Conservation (phyloP, 805 yeast species). For the Brettanomyces sp. region DNA sequence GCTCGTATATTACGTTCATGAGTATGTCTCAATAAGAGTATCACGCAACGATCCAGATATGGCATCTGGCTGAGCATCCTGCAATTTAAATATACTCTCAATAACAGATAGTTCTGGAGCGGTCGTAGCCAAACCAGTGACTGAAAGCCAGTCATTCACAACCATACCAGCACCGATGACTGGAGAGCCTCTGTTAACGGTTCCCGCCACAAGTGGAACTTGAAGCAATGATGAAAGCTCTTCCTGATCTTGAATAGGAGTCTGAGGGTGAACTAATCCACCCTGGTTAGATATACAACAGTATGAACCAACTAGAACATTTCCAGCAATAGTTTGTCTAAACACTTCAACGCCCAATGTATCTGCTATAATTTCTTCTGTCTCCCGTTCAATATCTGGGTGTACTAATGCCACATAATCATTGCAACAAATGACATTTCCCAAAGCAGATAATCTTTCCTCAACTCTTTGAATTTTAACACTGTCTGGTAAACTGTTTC, state of each 20-base stretch:
- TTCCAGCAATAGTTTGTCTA: conserved; percentile 98
- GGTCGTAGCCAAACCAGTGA: conserved; percentile 93
- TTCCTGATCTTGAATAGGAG: conserved; percentile 95
- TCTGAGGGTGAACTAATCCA: conserved; percentile 96
- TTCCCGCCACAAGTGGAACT: conserved; percentile 97
- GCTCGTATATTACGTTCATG: conserved; percentile 27
- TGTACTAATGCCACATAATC: conserved; percentile 98
- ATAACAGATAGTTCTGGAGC: conserved; percentile 97
- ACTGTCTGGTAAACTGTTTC: conserved; percentile 91
- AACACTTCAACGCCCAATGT: conserved; percentile 98
- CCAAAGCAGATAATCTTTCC: conserved; percentile 92
- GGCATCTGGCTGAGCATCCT: conserved; percentile 83
- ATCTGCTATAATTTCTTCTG: conserved; percentile 97
- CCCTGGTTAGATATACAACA: conserved; percentile 95
- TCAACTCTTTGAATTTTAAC: conserved; percentile 97
- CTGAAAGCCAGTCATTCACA: conserved; percentile 97
- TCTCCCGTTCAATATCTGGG: conserved; percentile 98
- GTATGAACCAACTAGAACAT: conserved; percentile 94
- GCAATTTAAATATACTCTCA: conserved; percentile 90
- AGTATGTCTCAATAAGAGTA: conserved; percentile 85
- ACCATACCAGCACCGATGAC: conserved; percentile 99
- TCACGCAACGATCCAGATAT: conserved; percentile 82
- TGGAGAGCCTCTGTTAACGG: conserved; percentile 93
- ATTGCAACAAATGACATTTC: conserved; percentile 96
- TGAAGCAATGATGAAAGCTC: conserved; percentile 91